Evolutionary conservation across 140 eudicot genomes (phyloP).

Genomic region (Erigeron philadelphicus): DNA sequence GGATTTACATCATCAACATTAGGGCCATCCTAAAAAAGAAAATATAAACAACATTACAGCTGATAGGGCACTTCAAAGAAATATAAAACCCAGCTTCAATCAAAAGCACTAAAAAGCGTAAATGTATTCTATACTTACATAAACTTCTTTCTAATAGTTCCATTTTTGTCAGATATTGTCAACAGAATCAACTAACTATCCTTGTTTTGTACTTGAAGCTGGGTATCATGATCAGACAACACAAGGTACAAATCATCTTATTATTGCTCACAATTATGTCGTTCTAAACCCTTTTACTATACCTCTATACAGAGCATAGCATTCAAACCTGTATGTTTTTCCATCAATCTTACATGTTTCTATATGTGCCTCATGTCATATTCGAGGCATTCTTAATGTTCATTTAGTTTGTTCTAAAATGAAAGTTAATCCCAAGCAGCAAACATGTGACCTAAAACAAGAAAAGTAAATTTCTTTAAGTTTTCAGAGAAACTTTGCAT

Average conservation of each 20-base stretch:
- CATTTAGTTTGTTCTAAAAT: not conserved
- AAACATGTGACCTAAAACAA: not conserved
- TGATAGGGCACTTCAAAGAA: conserved; percentile 11
- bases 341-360: not conserved
- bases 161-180: not conserved
- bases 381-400: conserved; percentile 6
- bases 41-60: conserved; percentile 11
- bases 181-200: not conserved
- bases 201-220: not conserved
- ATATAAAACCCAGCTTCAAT: conserved; percentile 8
- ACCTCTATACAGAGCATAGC: not conserved
- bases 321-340: not conserved
- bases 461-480: not conserved
- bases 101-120: not conserved
- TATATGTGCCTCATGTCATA: not conserved
- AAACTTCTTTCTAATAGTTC: not conserved
- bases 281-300: not conserved
- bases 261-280: not conserved
- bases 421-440: conserved; percentile 10
- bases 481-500: not conserved
- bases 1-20: conserved; percentile 26
- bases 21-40: conserved; percentile 37
- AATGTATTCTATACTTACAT: not conserved
- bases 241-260: not conserved
- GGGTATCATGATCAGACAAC: not conserved